Conservation (phyloP, 2,329 filamentous ascomycete genomes). For the Reticulascus tulasneorum region DNA sequence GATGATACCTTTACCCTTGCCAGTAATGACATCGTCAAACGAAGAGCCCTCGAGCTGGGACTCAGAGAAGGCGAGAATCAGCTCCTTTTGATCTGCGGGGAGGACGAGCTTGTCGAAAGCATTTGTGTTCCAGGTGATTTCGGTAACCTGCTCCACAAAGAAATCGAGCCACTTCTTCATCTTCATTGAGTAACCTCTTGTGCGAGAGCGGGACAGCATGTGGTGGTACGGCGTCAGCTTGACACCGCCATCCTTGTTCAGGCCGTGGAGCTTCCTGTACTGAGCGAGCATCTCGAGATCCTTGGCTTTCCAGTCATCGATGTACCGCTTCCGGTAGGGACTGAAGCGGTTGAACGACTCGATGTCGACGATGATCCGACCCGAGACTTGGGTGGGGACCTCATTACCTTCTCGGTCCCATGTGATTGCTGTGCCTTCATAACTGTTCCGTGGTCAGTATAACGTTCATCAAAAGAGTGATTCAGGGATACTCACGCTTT, state of each 20-base stretch:
- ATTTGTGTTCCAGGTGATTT: slow-evolving; percentile 43
- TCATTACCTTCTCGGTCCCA: slow-evolving; percentile 29
- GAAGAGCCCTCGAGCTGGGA: slow-evolving; percentile 39
- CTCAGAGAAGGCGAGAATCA: slow-evolving; percentile 47
- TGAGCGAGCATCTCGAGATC: slow-evolving; percentile 24
- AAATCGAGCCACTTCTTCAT: slow-evolving; percentile 47
- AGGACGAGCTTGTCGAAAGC: slow-evolving; percentile 48
- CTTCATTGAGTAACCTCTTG: slow-evolving; percentile 45
- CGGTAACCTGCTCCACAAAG: slow-evolving; percentile 38
- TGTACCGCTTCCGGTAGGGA: slow-evolving; percentile 23
- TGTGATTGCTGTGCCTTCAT: slow-evolving; percentile 33
- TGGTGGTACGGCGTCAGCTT: slow-evolving; percentile 27
- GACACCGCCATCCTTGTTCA: slow-evolving; percentile 19
- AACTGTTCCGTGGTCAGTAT: too few relatives aligned
- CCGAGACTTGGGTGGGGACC: slow-evolving; percentile 19
- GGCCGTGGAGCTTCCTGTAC: slow-evolving; percentile 20
- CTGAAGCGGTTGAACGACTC: slow-evolving; percentile 31
- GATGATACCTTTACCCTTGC: slow-evolving; percentile 48
- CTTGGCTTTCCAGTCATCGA: slow-evolving; percentile 26
- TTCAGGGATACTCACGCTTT: too few relatives aligned
- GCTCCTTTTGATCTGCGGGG: slow-evolving; percentile 44
- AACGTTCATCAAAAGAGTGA: too few relatives aligned
- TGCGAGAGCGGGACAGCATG: slow-evolving; percentile 26
- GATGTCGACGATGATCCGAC: slow-evolving; percentile 35
- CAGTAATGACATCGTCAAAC: slow-evolving; percentile 50